These are phyloP conservation scores for Cenchrus americanus DNA, from an alignment of 176 grass and related monocot genomes.

Conservation along the genomic window DNA sequence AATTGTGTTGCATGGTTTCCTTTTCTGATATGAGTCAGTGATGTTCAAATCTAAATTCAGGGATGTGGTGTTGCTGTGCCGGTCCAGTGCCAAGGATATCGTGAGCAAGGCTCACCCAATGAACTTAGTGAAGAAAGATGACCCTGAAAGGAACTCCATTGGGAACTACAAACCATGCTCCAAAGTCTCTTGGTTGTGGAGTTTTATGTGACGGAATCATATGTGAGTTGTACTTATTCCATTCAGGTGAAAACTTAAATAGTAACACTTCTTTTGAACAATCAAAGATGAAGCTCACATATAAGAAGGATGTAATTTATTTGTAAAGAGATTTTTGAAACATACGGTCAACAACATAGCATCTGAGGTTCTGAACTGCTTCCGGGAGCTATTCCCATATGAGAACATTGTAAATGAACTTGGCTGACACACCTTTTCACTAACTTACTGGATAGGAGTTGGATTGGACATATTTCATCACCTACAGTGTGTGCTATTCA, in stretches of 20 bases:
- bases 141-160: conserved; percentile 62
- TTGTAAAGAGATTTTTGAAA: not conserved
- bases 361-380: not conserved
- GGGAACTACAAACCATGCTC: conserved; percentile 55
- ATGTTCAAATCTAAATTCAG: not conserved
- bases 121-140: conserved; percentile 55
- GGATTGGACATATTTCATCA: not conserved
- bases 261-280: not conserved
- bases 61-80: conserved; percentile 57
- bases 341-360: not conserved
- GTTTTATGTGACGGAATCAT: conserved; percentile 53
- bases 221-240: not conserved
- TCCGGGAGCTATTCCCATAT: not conserved
- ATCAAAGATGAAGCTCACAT: not conserved
- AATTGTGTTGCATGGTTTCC: not conserved
- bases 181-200: conserved; percentile 17
- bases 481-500: not conserved
- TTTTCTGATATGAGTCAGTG: not conserved
- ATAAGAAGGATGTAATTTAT: not conserved
- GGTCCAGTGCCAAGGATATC: conserved; percentile 38
- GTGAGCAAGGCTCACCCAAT: conserved; percentile 56
- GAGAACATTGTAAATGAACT: not conserved
- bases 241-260: not conserved
- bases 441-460: not conserved
- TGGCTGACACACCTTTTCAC: not conserved